phyloP scores from a whole-genome alignment of 805 yeast genomes.

The Cyberlindnera saturnus region DNA sequence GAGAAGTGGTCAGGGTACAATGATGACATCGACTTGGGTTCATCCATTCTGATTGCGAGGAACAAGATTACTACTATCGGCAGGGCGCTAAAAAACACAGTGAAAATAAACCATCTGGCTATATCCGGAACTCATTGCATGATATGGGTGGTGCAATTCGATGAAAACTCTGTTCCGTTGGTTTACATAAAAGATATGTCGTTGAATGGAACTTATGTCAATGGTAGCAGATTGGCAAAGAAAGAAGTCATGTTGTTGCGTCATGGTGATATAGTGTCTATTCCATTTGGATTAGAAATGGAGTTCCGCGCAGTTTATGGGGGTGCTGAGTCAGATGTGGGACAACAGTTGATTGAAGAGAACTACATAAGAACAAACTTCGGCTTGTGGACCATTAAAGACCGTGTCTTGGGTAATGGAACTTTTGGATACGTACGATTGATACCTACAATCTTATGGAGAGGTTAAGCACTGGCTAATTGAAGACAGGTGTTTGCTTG shows the following conservation, averaged over 20 bases:
- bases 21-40: not conserved
- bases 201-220: slow-evolving; percentile 44
- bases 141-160: slow-evolving; percentile 46
- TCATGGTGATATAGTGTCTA: slow-evolving; percentile 34
- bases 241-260: slow-evolving; percentile 29
- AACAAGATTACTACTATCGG: slow-evolving; percentile 38
- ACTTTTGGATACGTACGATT: slow-evolving; percentile 48
- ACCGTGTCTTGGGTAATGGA: slow-evolving; percentile 45
- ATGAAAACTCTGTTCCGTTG: slow-evolving; percentile 38
- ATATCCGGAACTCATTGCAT: slow-evolving; percentile 43
- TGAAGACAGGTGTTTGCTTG: slow-evolving; percentile 28
- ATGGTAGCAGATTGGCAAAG: slow-evolving; percentile 28
- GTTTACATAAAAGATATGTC: slow-evolving; percentile 47
- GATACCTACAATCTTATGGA: not conserved
- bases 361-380: slow-evolving; percentile 20
- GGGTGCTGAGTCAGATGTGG: slow-evolving; percentile 9
- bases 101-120: slow-evolving; percentile 30
- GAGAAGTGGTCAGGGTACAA: not conserved
- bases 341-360: slow-evolving; percentile 13
- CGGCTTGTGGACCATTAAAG: slow-evolving; percentile 36
- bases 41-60: slow-evolving; percentile 20
- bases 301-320: slow-evolving; percentile 17
- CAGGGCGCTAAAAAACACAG: slow-evolving; percentile 28
- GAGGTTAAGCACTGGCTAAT: slow-evolving; percentile 1
- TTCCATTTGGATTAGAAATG: slow-evolving; percentile 27